phyloP scores from a whole-genome alignment of 2,329 filamentous ascomycete genomes.

The Penicillium psychrosexuale region DNA sequence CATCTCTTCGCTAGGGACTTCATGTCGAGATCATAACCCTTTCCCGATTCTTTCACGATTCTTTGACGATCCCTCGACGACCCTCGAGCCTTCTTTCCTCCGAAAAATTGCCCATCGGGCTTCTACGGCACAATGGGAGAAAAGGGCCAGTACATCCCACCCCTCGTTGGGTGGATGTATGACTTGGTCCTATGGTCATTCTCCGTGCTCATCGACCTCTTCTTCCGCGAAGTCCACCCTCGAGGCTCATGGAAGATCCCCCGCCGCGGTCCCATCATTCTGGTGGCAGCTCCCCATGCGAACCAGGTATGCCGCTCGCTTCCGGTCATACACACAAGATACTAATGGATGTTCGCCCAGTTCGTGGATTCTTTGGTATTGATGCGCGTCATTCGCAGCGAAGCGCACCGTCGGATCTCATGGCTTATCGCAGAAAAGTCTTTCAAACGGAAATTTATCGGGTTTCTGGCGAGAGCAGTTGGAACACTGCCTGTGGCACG shows the following conservation, averaged over 20 bases:
- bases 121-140: conserved; percentile 31
- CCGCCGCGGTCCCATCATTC: conserved; percentile 80
- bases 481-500: conserved; percentile 91
- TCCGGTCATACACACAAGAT: not conserved
- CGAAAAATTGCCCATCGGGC: not conserved
- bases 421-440: conserved; percentile 95
- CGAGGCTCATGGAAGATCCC: conserved; percentile 94
- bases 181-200: conserved; percentile 51
- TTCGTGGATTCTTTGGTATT: conserved; percentile 95
- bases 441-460: conserved; percentile 84
- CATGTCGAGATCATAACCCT: conserved; percentile 7
- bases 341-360: conserved; percentile 44
- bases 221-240: conserved; percentile 97
- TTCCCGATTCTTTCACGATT: not conserved
- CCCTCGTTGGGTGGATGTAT: conserved; percentile 51
- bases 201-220: conserved; percentile 79
- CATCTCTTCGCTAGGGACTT: conserved; percentile 4
- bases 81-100: not conserved
- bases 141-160: conserved; percentile 39
- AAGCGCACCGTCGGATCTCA: conserved; percentile 83
- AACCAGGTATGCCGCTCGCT: conserved; percentile 66
- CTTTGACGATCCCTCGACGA: not conserved
- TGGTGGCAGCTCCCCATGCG: conserved; percentile 94
- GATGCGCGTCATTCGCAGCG: conserved; percentile 82
- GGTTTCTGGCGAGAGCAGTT: conserved; percentile 76